phyloP scores from a whole-genome alignment of 2,329 filamentous ascomycete species.

The Penicillium sclerotiorum region DNA sequence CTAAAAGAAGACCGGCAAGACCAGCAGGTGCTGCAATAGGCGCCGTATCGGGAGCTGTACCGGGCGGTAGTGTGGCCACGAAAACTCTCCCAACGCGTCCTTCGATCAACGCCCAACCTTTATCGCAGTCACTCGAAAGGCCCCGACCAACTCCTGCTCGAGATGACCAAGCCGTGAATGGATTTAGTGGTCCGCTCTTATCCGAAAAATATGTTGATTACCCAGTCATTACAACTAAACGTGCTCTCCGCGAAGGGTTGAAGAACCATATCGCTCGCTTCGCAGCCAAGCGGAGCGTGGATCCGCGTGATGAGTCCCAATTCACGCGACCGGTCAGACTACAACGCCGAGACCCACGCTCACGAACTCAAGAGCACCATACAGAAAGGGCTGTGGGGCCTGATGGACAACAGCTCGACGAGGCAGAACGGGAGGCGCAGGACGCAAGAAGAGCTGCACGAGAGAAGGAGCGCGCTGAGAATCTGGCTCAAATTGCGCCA shows the following conservation, averaged over 20 bases:
- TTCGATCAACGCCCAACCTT: constrained; percentile 13
- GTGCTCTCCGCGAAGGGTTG: constrained; percentile 73
- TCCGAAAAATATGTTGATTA: constrained; percentile 54
- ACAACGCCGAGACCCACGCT: constrained; percentile 83
- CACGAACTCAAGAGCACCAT: constrained; percentile 57
- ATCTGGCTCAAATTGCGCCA: constrained; percentile 90
- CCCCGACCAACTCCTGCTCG: constrained; percentile 21
- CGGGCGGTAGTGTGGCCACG: constrained; percentile 26
- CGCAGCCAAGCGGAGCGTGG: constrained; percentile 62
- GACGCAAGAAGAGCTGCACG: constrained; percentile 70
- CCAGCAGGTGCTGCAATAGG: constrained; percentile 25
- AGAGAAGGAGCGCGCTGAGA: constrained; percentile 81
- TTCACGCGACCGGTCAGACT: constrained; percentile 87
- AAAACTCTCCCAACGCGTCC: constrained; percentile 31
- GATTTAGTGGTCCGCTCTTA: constrained; percentile 46
- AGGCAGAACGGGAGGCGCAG: constrained; percentile 63
- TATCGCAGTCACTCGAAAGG: constrained; percentile 22
- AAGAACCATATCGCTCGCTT: constrained; percentile 89
- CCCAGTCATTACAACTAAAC: constrained; percentile 81
- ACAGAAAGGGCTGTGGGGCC: constrained; percentile 45
- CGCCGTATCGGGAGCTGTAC: too few relatives aligned
- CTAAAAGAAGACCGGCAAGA: constrained; percentile 52
- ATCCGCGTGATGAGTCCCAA: constrained; percentile 74
- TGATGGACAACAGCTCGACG: constrained; percentile 60
- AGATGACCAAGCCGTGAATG: constrained; percentile 41